phyloP scores from a whole-genome alignment of 805 yeast species.

The Ogataea nonfermentans region DNA sequence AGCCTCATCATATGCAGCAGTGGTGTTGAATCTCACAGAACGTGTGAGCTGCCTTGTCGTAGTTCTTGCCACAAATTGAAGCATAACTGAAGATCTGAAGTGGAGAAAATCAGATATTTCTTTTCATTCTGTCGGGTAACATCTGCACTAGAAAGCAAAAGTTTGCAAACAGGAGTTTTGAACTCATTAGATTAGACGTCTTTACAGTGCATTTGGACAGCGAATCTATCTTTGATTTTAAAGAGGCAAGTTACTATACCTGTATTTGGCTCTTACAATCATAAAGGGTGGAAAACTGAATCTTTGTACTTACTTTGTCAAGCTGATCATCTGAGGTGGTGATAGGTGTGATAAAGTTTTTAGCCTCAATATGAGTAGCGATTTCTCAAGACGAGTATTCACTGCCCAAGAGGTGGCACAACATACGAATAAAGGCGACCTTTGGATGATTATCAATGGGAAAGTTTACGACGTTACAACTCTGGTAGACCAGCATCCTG shows the following conservation, averaged over 20 bases:
- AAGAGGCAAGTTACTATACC: no score
- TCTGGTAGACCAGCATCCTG: constrained; percentile 66
- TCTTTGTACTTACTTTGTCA: no score
- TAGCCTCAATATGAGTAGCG: constrained; percentile 4
- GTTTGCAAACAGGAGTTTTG: neutral
- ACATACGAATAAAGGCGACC: constrained; percentile 49
- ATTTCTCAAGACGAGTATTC: constrained; percentile 4
- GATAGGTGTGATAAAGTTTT: neutral
- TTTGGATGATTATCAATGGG: constrained; percentile 71
- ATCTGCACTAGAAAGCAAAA: neutral
- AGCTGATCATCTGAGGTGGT: no score
- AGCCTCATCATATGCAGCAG: constrained; percentile 30
- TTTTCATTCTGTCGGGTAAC: no score
- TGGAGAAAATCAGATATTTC: constrained; percentile 1
- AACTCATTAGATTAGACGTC: no score
- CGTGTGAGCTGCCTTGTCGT: neutral
- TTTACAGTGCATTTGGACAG: no score
- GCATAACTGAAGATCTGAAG: constrained; percentile 4
- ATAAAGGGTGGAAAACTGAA: no score
- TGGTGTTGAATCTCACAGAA: constrained; percentile 26
- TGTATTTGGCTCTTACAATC: no score
- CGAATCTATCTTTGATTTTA: no score
- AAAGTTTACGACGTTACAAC: constrained; percentile 63
- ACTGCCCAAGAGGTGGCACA: constrained; percentile 43
- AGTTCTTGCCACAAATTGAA: constrained; percentile 1